Evolutionary conservation across 73 alveolate genomes (phyloP).

Genomic region (Tetrahymena thermophila): DNA sequence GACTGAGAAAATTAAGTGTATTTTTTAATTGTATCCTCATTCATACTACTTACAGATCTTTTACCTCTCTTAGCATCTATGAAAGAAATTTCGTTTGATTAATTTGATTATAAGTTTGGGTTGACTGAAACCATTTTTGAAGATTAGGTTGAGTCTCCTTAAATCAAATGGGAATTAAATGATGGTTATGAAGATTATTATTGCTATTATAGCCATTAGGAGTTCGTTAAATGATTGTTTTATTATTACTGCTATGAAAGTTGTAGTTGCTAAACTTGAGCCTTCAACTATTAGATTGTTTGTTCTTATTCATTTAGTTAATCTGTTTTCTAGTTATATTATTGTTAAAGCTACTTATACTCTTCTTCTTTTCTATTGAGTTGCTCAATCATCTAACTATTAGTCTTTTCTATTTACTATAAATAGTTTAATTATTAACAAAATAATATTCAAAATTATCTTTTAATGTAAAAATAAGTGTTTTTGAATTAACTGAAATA

Average conservation of each 20-base stretch:
- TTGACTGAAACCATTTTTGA: background rate
- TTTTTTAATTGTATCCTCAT: background rate
- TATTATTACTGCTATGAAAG: background rate
- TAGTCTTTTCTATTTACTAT: background rate
- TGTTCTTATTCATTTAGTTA: background rate
- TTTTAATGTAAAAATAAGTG: background rate
- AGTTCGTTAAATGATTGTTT: background rate
- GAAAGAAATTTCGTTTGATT: background rate
- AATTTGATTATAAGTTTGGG: background rate
- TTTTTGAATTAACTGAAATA: background rate
- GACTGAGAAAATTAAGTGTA: background rate
- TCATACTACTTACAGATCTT: background rate
- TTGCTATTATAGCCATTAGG: background rate
- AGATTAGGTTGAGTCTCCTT: background rate
- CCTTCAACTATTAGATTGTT: background rate
- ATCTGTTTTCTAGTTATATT: background rate
- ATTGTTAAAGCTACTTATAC: background rate
- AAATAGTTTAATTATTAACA: background rate
- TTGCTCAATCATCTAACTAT: background rate
- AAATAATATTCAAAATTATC: background rate
- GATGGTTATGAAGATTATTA: background rate
- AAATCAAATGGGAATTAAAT: background rate
- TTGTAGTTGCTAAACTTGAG: background rate
- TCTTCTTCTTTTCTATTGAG: background rate
- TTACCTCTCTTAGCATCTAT: background rate